Evolutionary conservation across 2,329 filamentous ascomycete genomes (phyloP).

Genomic region (Botrytis tulipae): DNA sequence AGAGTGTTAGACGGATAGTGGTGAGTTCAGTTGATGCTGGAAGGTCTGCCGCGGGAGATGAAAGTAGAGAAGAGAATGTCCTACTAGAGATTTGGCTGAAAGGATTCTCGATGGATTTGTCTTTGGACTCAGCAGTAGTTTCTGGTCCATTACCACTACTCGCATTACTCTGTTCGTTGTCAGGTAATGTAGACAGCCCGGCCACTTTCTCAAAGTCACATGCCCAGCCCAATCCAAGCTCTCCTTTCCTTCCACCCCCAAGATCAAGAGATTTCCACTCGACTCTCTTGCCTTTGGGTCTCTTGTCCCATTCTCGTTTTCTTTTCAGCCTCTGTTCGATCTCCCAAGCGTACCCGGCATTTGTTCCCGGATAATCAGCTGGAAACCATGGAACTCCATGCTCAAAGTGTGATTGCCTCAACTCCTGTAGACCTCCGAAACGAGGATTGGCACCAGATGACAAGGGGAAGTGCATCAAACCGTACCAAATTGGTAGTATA

Average conservation of each 20-base stretch:
- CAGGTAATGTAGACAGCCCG: slow-evolving; percentile 17
- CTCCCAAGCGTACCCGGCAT: slow-evolving; percentile 78
- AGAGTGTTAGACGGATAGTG: slow-evolving; percentile 64
- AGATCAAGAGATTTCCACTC: slow-evolving; percentile 74
- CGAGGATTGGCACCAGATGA: slow-evolving; percentile 76
- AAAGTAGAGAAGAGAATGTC: slow-evolving; percentile 31
- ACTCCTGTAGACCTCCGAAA: slow-evolving; percentile 79
- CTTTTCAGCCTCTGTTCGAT: slow-evolving; percentile 58
- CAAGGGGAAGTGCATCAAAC: slow-evolving; percentile 76
- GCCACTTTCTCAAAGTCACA: slow-evolving; percentile 70
- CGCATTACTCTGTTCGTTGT: slow-evolving; percentile 19
- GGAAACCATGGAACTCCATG: slow-evolving; percentile 79
- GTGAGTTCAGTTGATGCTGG: slow-evolving; percentile 47
- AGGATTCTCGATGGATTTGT: slow-evolving; percentile 12
- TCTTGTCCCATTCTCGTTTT: slow-evolving; percentile 67
- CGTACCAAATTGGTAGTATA: slow-evolving; percentile 81
- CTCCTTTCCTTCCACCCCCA: slow-evolving; percentile 71
- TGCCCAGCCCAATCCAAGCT: slow-evolving; percentile 76
- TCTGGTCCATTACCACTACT: not conserved
- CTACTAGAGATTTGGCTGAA: slow-evolving; percentile 28
- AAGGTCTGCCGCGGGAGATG: slow-evolving; percentile 25
- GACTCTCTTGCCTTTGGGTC: slow-evolving; percentile 77
- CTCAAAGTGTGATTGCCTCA: slow-evolving; percentile 79
- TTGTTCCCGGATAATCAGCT: slow-evolving; percentile 75
- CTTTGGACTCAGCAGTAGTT: not conserved